A percentile compares a stretch with the other conserved stretches of the same genome.
Conservation (phyloP, 805 yeast species). For the Komagataella kurtzmanii region DNA sequence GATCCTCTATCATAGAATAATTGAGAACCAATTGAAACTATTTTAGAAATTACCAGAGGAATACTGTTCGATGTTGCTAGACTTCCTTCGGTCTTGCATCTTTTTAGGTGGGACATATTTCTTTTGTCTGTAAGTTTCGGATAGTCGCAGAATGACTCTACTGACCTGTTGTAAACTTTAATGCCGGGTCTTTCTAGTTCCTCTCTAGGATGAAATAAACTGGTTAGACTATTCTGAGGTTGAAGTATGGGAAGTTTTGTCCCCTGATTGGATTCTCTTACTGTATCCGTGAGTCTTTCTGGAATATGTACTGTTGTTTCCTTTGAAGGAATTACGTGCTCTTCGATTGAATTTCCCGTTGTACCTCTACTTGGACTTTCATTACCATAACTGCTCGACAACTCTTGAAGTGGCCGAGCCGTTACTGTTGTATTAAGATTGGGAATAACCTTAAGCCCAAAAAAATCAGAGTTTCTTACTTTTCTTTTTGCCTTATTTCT, state of each 20-base stretch:
- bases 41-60: not conserved
- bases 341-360: not conserved
- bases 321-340: not conserved
- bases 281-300: not conserved
- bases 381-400: not conserved
- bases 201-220: not conserved
- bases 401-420: not conserved
- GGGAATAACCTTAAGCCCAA: not conserved
- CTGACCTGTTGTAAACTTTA: not conserved
- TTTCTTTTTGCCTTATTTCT: not conserved
- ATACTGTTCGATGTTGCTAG: not conserved
- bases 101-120: not conserved
- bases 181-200: not conserved
- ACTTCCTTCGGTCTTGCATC: not conserved
- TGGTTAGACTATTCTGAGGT: not conserved
- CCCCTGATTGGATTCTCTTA: not conserved
- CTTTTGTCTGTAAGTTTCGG: not conserved
- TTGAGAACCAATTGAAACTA: not conserved
- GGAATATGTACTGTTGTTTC: not conserved
- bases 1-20: not conserved
- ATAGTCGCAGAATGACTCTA: not conserved
- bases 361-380: not conserved
- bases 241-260: not conserved
- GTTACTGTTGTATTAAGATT: not conserved
- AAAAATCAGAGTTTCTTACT: not conserved